Percentiles rank a stretch among this genome's conserved stretches.
These are phyloP conservation scores for Penicillium cataractarum DNA, from an alignment of 495 filamentous ascomycete genomes.

Conservation along the genomic window DNA sequence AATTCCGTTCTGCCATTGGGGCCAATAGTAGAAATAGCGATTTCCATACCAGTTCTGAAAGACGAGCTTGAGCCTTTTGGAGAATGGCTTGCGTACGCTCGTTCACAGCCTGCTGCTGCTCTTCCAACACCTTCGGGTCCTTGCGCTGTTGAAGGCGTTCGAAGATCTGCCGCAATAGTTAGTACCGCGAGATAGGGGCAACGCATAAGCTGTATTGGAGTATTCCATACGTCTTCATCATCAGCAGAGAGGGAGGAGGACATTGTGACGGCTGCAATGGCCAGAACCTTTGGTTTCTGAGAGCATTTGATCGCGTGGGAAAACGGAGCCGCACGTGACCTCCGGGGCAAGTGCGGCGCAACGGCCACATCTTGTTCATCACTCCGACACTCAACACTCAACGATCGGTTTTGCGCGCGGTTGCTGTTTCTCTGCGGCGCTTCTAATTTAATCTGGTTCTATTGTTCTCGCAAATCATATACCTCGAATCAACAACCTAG, in stretches of 20 bases:
- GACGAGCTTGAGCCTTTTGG: constrained; percentile 65
- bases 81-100: constrained; percentile 65
- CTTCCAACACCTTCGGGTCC: constrained; percentile 63
- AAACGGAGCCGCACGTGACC: constrained; percentile 34
- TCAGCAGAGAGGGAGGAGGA: constrained; percentile 46
- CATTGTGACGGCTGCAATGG: constrained; percentile 49
- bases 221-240: constrained; percentile 44
- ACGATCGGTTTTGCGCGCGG: constrained; percentile 2
- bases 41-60: constrained; percentile 54
- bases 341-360: constrained; percentile 1
- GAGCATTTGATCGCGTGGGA: constrained; percentile 24
- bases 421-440: background rate
- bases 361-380: constrained; percentile 2
- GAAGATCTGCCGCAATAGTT: constrained; percentile 56
- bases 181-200: constrained; percentile 9
- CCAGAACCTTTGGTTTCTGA: constrained; percentile 25
- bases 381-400: background rate
- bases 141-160: constrained; percentile 62
- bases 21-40: background rate
- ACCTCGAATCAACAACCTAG: background rate
- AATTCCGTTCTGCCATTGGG: background rate
- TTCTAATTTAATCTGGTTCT: background rate
- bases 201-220: constrained; percentile 2
- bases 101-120: constrained; percentile 63
- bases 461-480: constrained; percentile 4